Evolutionary conservation across 805 yeast genomes (phyloP), one percentile per base, ranked within the genome.

Genomic region (Starmerella asiatica): DNA sequence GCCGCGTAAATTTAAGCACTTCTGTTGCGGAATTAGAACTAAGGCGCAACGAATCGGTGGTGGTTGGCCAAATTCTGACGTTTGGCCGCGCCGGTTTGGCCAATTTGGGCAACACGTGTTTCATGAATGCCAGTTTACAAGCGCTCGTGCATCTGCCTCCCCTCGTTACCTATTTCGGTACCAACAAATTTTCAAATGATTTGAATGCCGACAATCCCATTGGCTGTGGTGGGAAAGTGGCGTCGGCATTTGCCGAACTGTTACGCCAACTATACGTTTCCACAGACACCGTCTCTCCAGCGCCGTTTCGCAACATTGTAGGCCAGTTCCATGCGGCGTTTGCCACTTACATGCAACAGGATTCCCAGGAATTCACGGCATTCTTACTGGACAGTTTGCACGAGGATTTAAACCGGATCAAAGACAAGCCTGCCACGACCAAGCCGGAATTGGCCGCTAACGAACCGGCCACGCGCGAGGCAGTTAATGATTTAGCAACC

Each of bases 101-200:
- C 39, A 86, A 86, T 57, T 93, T 83, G 51, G 95, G 95, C n/a
- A 86, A 86, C 56, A 83, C 94, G 0, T 86, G 96, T 58, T 86
- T 86, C 54, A 84, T 85, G 93, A 86, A 86, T 60, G 74, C 85
- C 24, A 94, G 85, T 1, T 58, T 86, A 21, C 96, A 86, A 58
- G 70, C 81, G 16, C 59, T 85, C 43, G 70, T 51, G 11, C 97
- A 88, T 54, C 69, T 86, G 11, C 93, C 94, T 1, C 94, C 84
- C 56, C 59, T 91, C 20, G 71, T 77, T 8, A 68, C 74, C 31
- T 88, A 84, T 55, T 91, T 88, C 52, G 60, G 77, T 28, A 41
- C 51, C 52, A 70, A 72, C 39, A 80, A 64, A 55, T 11, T 15
- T 11, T 65, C 69, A 47, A 56, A 58, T 3, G 97, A 88, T 51